Evolutionary conservation across 257 asterid species (phyloP).

Genomic region (Solanum stenotomum): DNA sequence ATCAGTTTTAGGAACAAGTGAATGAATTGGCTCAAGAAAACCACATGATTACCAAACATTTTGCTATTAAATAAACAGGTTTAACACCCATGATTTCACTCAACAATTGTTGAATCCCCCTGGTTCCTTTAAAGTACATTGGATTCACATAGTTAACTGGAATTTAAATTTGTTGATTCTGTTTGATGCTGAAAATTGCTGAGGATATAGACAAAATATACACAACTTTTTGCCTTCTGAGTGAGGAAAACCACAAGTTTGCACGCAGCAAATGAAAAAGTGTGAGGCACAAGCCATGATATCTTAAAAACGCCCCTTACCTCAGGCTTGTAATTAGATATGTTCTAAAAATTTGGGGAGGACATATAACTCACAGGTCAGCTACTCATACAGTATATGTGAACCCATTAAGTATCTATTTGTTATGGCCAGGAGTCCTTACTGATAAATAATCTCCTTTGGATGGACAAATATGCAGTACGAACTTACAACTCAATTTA

Average conservation of each 20-base stretch:
- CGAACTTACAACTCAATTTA: not conserved
- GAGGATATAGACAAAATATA: not conserved
- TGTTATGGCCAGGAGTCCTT: not conserved
- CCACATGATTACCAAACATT: not conserved
- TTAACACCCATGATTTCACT: not conserved
- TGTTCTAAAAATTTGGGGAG: not conserved
- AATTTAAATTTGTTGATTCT: not conserved
- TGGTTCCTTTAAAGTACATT: not conserved
- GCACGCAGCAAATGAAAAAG: not conserved
- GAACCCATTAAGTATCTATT: not conserved
- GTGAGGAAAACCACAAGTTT: not conserved
- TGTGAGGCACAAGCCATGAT: not conserved
- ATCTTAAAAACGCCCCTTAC: not conserved
- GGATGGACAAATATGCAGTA: not conserved
- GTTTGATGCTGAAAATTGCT: not conserved
- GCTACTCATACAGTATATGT: not conserved
- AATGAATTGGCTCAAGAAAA: not conserved
- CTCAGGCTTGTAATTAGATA: not conserved
- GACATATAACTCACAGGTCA: not conserved
- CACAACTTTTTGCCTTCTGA: not conserved
- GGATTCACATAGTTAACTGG: not conserved
- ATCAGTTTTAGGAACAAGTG: not conserved
- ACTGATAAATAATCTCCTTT: not conserved
- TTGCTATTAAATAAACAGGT: not conserved
- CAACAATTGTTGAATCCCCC: not conserved